A percentile compares a stretch with the other conserved stretches of the same genome.
These are phyloP conservation scores for Balakata baccata DNA, from an alignment of 345 rosid species.

Conservation along the genomic window DNA sequence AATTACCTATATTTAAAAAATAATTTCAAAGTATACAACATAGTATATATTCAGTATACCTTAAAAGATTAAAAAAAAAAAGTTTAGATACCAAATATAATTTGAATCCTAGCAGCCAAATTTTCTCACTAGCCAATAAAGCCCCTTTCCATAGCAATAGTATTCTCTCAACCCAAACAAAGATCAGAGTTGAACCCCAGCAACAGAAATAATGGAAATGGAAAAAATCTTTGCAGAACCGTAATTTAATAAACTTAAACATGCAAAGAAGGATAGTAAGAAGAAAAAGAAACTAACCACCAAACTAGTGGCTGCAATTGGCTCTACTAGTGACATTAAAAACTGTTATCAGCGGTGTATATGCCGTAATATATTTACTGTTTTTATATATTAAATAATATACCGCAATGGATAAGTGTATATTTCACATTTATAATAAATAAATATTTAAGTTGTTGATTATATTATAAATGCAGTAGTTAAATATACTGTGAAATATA, in stretches of 20 bases:
- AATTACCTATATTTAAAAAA: no score
- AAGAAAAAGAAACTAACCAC: constrained; percentile 48
- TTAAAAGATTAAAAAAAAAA: no score
- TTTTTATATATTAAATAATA: no score
- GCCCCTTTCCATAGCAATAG: neutral
- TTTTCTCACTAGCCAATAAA: neutral
- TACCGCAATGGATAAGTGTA: no score
- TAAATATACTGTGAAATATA: no score
- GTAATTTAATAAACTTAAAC: neutral
- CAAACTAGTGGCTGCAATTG: constrained; percentile 88
- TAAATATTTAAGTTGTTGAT: no score
- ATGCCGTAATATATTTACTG: no score
- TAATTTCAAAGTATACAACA: no score
- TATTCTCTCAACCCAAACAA: neutral
- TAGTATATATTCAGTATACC: no score
- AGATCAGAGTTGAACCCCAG: neutral
- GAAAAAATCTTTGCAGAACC: neutral
- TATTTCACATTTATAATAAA: no score
- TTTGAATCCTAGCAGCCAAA: neutral
- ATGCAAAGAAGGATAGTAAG: neutral
- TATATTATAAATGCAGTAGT: no score
- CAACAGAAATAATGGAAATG: neutral
- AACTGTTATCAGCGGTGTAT: no score
- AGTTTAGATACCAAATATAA: neutral
- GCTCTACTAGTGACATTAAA: constrained; percentile 67